phyloP scores from a whole-genome alignment of 1,284 basidiomycete species.

The Rhodotorula sp. region DNA sequence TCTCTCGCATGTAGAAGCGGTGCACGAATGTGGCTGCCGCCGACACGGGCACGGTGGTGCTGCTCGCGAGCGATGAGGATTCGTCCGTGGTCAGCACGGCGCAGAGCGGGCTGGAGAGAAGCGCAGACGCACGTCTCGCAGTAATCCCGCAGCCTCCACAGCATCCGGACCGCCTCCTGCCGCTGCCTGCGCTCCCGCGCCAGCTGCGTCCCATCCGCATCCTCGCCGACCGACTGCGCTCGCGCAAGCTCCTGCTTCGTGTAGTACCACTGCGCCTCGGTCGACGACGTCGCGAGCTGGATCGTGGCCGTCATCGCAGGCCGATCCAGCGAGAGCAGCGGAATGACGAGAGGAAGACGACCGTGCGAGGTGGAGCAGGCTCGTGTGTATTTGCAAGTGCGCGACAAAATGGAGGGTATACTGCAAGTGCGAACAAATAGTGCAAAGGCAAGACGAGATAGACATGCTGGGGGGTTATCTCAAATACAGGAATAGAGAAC shows the following conservation, averaged over 20 bases:
- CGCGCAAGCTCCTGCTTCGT: constrained; percentile 16
- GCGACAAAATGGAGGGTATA: too few species aligned
- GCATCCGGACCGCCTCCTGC: constrained; percentile 11
- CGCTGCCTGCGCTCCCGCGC: constrained; percentile 18
- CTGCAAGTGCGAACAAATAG: too few species aligned
- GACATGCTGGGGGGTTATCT: too few species aligned
- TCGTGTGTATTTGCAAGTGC: too few species aligned
- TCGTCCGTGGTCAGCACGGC: background rate
- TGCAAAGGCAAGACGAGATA: too few species aligned
- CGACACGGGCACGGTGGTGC: constrained; percentile 38
- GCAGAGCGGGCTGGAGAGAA: too few species aligned
- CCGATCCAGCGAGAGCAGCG: background rate
- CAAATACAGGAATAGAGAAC: background rate
- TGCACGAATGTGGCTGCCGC: constrained; percentile 45
- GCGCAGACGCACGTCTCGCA: constrained; percentile 1
- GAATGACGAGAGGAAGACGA: background rate
- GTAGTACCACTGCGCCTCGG: constrained; percentile 39
- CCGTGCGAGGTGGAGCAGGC: too few species aligned
- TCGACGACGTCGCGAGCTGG: constrained; percentile 5
- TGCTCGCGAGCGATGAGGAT: background rate
- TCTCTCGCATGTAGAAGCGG: constrained; percentile 47
- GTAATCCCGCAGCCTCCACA: constrained; percentile 18
- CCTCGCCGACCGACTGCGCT: constrained; percentile 26
- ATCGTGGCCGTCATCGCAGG: constrained; percentile 4
- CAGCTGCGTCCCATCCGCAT: constrained; percentile 3